Evolutionary conservation across 2,329 filamentous ascomycete species (phyloP), one percentile per base, ranked within the genome.

Genomic region (Herpomyces periplanetae): DNA sequence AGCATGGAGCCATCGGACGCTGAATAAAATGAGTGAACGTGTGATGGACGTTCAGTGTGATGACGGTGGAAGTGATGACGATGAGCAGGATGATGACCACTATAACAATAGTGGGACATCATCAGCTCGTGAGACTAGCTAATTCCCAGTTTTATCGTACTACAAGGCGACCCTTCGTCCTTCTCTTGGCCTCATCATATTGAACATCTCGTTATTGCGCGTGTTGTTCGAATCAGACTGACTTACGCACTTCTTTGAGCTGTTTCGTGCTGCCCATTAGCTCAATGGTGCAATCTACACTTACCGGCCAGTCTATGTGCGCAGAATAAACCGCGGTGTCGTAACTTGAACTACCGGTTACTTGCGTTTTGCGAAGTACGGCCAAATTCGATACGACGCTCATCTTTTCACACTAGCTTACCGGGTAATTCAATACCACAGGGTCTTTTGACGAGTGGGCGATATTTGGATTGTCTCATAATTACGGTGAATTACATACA

Each of bases 241-340:
- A 8, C 15, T 20, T 27, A 37, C 64, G 69, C 69, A 75, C 64
- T 62, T 65, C 64, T 62, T 85, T 87, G 64, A 87, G 71, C 80
- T 85, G 66, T 53, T 68, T 71, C 52, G 51, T 56, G 47, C 46
- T 48, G n/a, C n/a, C n/a, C n/a, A n/a, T 52, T 44, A 43, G 31
- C 31, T 50, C 63, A 52, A 52, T 75, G 59, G n/a, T n/a, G n/a
- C n/a, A n/a, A n/a, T n/a, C n/a, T n/a, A n/a, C n/a, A 57, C 54
- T 55, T 71, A 66, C 58, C 62, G 59, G 80, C 73, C 59, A 80
- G 71, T 87, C 71, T 65, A 56, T 59, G 63, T 84, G 71, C 71
- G 66, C 48, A 87, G 49, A 87, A 51, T 28, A 30, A 49, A 30
- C 13, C 9, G 9, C 8, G 9, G 8, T 10, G 17, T 6, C 17